phyloP scores from a whole-genome alignment of 2,329 filamentous ascomycete species.

The Grosmannia serpens region DNA sequence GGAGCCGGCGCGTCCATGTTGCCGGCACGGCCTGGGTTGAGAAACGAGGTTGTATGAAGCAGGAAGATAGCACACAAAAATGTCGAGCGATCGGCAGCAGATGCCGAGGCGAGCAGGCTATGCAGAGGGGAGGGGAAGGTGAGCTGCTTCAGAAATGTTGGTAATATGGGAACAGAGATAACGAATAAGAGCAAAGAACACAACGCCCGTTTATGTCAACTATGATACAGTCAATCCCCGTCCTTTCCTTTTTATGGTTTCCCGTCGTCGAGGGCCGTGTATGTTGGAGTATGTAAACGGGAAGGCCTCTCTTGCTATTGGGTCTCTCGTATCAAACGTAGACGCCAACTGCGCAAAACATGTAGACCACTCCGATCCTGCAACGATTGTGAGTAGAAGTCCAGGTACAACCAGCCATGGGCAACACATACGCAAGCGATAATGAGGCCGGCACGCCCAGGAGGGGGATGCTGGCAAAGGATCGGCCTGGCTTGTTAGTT shows the following conservation, averaged over 20 bases:
- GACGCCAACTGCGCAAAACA: slow-evolving; percentile 97
- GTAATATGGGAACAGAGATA: background rate
- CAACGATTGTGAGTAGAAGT: background rate
- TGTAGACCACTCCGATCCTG: slow-evolving; percentile 90
- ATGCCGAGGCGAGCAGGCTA: background rate
- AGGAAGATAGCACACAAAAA: background rate
- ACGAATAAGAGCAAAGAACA: background rate
- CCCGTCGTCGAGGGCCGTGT: background rate
- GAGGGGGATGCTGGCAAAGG: slow-evolving; percentile 61
- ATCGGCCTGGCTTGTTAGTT: slow-evolving; percentile 54
- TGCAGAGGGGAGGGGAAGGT: background rate
- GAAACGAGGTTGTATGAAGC: background rate
- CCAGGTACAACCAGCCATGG: background rate
- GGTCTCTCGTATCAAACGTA: slow-evolving; percentile 58
- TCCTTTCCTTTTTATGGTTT: background rate
- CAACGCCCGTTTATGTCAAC: slow-evolving; percentile 14
- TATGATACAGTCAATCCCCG: slow-evolving; percentile 25
- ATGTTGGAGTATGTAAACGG: background rate
- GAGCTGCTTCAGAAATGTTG: background rate
- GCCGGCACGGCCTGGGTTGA: background rate
- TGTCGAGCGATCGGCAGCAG: background rate
- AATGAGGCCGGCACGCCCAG: slow-evolving; percentile 80
- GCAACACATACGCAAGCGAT: slow-evolving; percentile 66
- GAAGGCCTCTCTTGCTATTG: background rate
- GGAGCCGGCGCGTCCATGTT: slow-evolving; percentile 23